These are phyloP conservation scores for Jamesozyma hellenica DNA, from an alignment of 805 yeast species.

Conservation along the genomic window DNA sequence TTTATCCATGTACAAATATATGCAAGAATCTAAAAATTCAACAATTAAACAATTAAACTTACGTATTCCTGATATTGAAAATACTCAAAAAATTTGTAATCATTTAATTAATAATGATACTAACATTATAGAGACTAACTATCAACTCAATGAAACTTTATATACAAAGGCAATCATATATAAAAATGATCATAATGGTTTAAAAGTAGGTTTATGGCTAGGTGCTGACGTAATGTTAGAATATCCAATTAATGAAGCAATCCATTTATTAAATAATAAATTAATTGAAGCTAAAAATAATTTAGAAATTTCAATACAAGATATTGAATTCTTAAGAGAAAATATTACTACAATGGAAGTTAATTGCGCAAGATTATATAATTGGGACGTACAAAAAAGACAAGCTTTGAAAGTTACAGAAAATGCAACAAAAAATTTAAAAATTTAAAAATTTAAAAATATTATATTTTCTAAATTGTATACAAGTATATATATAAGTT, in stretches of 20 bases:
- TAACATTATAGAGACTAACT: slow-evolving; percentile 54
- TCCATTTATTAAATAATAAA: slow-evolving; percentile 52
- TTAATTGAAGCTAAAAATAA: slow-evolving; percentile 52
- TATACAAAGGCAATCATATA: slow-evolving; percentile 73
- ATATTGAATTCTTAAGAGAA: slow-evolving; percentile 78
- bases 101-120: slow-evolving; percentile 32
- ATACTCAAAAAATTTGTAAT: slow-evolving; percentile 66
- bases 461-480: no score
- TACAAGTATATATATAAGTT: no score
- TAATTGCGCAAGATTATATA: slow-evolving; percentile 84
- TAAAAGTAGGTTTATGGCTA: slow-evolving; percentile 79
- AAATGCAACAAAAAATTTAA: slow-evolving; percentile 30
- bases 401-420: slow-evolving; percentile 36
- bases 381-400: slow-evolving; percentile 80
- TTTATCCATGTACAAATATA: slow-evolving; percentile 78
- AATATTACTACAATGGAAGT: slow-evolving; percentile 97
- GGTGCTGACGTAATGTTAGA: slow-evolving; percentile 98
- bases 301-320: slow-evolving; percentile 61
- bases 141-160: slow-evolving; percentile 87
- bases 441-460: not conserved
- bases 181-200: slow-evolving; percentile 32
- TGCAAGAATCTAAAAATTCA: slow-evolving; percentile 42
- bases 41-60: slow-evolving; percentile 25
- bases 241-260: slow-evolving; percentile 83
- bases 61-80: slow-evolving; percentile 86